Evolutionary conservation across 768 basidiomycete genomes (phyloP), one percentile per base, ranked within the genome.

Genomic region (Scleroderma citrinum): DNA sequence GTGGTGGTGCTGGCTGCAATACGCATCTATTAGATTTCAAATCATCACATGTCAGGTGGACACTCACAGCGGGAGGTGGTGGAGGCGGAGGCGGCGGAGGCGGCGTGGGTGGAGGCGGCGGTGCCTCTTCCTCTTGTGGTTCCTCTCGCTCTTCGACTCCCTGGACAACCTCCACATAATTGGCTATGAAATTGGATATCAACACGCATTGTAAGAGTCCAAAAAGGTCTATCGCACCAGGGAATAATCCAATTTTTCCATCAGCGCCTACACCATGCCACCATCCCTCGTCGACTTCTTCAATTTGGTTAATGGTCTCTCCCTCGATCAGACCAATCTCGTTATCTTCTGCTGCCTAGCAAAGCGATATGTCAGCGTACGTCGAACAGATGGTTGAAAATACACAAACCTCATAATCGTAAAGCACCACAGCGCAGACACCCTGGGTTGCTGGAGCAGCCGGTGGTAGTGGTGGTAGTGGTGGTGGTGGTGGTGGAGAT

Each of bases 241-340:
- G 93, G 81, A 95, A 96, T 29, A 94, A 65, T 7, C 93, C 94
- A 6, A 67, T 72, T 71, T 86, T 84, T 5, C 91, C 92, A 20
- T 73, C 76, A 36, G 74, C 68, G 26, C 82, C 83, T 43, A 81
- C 72, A 19, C 91, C 94, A 50, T 73, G 78, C 94, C 93, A 96
- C 94, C 94, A 98, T 6, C 89, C 88, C 56, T 90, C 87, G 56
- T 86, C 90, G 14, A 90, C 67, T 66, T 89, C 82, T 66, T 92
- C 88, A 41, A 95, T 81, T 54, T 87, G 79, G 48, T 85, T 81
- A 43, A 96, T 81, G 31, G 83, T 66, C 60, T 94, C 90, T 39
- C 91, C 90, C 64, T 95, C 92, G 1, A 71, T 55, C 20, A 96
- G 75, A 49, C 65, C 65, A 71, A 97, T 81, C 62, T 97, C 94